Percentiles rank a stretch among this genome's conserved stretches.
These are phyloP conservation scores for Paraphoma chrysanthemicola DNA, from an alignment of 2,329 filamentous ascomycete genomes.

Conservation along the genomic window DNA sequence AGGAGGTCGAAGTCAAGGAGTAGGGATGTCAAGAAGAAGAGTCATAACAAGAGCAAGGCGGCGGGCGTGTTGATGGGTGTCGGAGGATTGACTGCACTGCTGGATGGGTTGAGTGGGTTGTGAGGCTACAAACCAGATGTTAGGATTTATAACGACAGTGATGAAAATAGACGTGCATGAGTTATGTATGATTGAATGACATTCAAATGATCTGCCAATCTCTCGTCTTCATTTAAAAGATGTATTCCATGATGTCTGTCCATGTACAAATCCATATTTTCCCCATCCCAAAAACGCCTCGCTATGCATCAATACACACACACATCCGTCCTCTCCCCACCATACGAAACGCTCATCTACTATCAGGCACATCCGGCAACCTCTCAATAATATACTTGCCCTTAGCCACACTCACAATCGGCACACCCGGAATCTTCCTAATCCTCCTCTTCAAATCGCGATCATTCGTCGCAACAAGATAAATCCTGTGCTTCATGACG, in stretches of 20 bases:
- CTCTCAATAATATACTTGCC: slow-evolving; percentile 96
- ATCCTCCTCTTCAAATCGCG: slow-evolving; percentile 74
- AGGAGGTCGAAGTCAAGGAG: slow-evolving; percentile 21
- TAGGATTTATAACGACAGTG: not conserved
- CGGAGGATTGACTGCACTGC: slow-evolving; percentile 45
- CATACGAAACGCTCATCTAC: slow-evolving; percentile 16
- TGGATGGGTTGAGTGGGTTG: slow-evolving; percentile 43
- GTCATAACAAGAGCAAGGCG: slow-evolving; percentile 32
- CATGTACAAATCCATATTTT: not conserved
- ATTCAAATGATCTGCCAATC: no score
- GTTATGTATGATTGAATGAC: not conserved
- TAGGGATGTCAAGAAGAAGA: slow-evolving; percentile 20
- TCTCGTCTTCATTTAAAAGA: no score
- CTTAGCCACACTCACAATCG: slow-evolving; percentile 80
- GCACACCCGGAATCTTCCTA: slow-evolving; percentile 80
- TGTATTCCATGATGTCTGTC: not conserved
- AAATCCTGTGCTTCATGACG: slow-evolving; percentile 55
- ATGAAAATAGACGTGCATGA: not conserved
- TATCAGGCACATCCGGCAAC: slow-evolving; percentile 81
- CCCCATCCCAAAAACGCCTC: slow-evolving; percentile 4
- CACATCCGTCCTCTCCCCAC: no score
- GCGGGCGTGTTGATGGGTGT: slow-evolving; percentile 45
- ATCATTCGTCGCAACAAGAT: slow-evolving; percentile 60
- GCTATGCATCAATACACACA: slow-evolving; percentile 8
- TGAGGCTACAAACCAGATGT: slow-evolving; percentile 1